phyloP scores from a whole-genome alignment of 176 grass and related monocot species.

The barley (Hordeum vulgare) region DNA sequence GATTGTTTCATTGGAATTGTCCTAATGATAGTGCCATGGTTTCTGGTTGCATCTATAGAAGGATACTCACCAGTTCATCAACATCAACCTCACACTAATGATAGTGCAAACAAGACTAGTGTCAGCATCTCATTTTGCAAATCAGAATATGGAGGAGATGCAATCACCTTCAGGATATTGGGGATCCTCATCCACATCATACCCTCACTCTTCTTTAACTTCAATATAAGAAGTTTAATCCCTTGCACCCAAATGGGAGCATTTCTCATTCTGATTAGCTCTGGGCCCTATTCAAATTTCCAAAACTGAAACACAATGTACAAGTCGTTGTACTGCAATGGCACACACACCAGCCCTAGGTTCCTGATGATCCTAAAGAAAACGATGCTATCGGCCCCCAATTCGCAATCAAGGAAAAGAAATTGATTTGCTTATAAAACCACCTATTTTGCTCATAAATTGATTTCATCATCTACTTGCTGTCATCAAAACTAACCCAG shows the following conservation, averaged over 20 bases:
- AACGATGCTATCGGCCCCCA: background rate
- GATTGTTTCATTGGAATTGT: too few relatives aligned
- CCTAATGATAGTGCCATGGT: too few relatives aligned
- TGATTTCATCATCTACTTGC: too few relatives aligned
- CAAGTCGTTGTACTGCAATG: slow-evolving; percentile 35
- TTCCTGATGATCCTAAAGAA: slow-evolving; percentile 24
- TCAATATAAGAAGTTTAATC: slow-evolving; percentile 3
- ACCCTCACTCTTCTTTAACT: background rate
- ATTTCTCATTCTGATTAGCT: background rate
- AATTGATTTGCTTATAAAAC: too few relatives aligned
- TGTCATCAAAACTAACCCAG: too few relatives aligned
- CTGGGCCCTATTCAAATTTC: background rate
- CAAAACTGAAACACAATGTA: slow-evolving; percentile 30
- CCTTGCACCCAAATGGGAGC: background rate
- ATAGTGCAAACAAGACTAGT: background rate
- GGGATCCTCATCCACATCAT: background rate
- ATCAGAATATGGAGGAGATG: background rate
- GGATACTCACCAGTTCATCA: background rate
- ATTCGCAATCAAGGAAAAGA: background rate
- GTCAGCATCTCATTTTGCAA: background rate
- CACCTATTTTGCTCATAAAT: too few relatives aligned
- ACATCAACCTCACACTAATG: background rate
- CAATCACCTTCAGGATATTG: slow-evolving; percentile 29
- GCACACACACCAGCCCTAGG: slow-evolving; percentile 21
- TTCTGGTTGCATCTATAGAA: too few relatives aligned